Evolutionary conservation across 345 rosid genomes (phyloP).

Genomic region (Euphorbia tirucalli): DNA sequence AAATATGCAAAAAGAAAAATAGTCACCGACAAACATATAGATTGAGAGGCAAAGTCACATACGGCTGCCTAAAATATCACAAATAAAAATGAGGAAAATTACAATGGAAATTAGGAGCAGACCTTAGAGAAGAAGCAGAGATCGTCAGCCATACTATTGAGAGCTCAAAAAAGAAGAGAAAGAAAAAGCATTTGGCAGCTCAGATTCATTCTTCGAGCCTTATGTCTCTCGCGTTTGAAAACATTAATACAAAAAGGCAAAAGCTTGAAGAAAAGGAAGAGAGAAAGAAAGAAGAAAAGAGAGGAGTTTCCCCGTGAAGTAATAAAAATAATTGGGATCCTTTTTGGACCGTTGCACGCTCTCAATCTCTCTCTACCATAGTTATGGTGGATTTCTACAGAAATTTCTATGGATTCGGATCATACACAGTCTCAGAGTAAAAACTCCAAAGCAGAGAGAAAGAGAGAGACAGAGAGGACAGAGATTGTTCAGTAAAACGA

Average conservation of each 20-base stretch:
- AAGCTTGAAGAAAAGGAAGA: not conserved
- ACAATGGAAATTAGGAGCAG: not conserved
- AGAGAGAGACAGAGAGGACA: not conserved
- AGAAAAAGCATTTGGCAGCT: constrained; percentile 54
- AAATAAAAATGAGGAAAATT: not conserved
- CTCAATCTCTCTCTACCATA: not conserved
- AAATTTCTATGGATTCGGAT: not conserved
- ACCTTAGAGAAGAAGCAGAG: constrained; percentile 75
- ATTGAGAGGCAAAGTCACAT: not conserved
- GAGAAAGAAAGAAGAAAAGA: constrained; percentile 3
- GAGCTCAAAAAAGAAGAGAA: constrained; percentile 41
- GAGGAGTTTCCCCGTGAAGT: constrained; percentile 27
- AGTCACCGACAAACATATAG: no score
- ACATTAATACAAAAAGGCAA: not conserved
- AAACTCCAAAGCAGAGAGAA: not conserved
- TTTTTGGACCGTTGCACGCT: constrained; percentile 29
- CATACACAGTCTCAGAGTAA: not conserved
- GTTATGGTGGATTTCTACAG: constrained; percentile 18
- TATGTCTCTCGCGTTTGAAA: constrained; percentile 8
- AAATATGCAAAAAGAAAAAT: no score
- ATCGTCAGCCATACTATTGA: constrained; percentile 67
- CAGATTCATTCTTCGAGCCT: constrained; percentile 6
- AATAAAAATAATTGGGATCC: constrained; percentile 32
- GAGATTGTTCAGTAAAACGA: not conserved
- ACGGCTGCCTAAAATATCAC: no score